These are phyloP conservation scores for Macrolepiota albuminosa DNA, from an alignment of 768 basidiomycete species.

Conservation along the genomic window DNA sequence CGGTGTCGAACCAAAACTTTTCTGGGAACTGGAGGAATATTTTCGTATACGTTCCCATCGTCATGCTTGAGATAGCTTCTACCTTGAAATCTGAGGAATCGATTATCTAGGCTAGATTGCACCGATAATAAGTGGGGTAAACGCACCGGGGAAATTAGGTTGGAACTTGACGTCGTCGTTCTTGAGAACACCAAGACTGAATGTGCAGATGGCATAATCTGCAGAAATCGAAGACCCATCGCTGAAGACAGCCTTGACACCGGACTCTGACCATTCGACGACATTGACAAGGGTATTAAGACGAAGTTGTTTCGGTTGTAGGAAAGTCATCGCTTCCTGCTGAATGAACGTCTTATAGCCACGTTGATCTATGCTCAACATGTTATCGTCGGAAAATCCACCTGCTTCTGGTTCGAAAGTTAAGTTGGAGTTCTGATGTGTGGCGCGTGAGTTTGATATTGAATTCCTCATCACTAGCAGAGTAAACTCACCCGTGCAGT, in stretches of 20 bases:
- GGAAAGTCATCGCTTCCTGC: conserved; percentile 50
- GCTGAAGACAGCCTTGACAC: conserved; percentile 44
- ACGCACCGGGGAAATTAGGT: conserved; percentile 45
- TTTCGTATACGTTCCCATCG: conserved; percentile 69
- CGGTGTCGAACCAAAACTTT: conserved; percentile 50
- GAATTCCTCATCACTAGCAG: not conserved
- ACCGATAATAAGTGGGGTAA: not conserved
- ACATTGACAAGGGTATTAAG: conserved; percentile 46
- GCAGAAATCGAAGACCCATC: conserved; percentile 41
- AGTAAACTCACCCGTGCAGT: conserved; percentile 34
- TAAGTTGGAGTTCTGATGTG: conserved; percentile 52
- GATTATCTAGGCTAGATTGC: not conserved
- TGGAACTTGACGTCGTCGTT: conserved; percentile 53
- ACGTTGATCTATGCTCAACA: conserved; percentile 53
- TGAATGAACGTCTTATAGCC: conserved; percentile 57
- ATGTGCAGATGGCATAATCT: conserved; percentile 63
- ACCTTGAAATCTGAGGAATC: conserved; percentile 40
- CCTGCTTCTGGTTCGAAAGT: conserved; percentile 46
- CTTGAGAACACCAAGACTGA: conserved; percentile 69
- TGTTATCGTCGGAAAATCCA: conserved; percentile 46
- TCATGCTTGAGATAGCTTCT: conserved; percentile 58
- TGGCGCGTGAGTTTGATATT: not conserved
- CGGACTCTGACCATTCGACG: conserved; percentile 38
- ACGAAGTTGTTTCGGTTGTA: conserved; percentile 41
- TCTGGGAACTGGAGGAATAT: conserved; percentile 61